Evolutionary conservation across 208 protist genomes (phyloP), one percentile per base, ranked within the genome.

Genomic region (Trypanosoma platydactyli): DNA sequence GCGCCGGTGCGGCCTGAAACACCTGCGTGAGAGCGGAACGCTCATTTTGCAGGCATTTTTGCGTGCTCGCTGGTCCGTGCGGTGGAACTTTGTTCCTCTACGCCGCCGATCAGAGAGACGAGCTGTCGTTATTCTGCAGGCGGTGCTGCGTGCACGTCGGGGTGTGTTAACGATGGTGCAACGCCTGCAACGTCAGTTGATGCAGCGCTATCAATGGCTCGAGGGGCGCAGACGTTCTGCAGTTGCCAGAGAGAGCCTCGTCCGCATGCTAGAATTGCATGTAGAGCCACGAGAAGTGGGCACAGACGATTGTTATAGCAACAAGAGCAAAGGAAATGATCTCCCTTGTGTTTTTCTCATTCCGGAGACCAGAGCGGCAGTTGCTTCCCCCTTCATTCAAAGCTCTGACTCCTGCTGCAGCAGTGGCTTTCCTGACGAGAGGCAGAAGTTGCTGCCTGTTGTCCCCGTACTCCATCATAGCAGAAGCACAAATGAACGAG

Each of bases 31-130:
- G 25, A 20, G 45, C 24, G 53, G 38, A 29, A 53, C 59, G 12
- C 35, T 64, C 42, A 30, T 65, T 55, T 42, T 76, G 18, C 70
- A 76, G 62, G 33, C 45, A 24, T 76, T 58, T 56, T 35, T 76
- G 33, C 61, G 70, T 25, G 44, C 55, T 5, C 40, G 50, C 6
- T 63, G 70, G 59, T 64, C 62, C 1, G 7, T 7, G 18, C 70
- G 70, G 30, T 76, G 70, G 70, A 56, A 76, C 51, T 25, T 51
- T 42, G 13, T 42, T 3, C 70, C 70, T 15, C 48, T 70, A 18
- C 53, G 61, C 12, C 70, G 56, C 33, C 61, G 61, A 7, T 13
- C 33, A 7, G 22, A 46, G 15, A 0, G 50, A 12, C 30, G 42
- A 1, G 30, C 35, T 12, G 33, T 45, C 29, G 18, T 67, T 3